Evolutionary conservation across 2,329 filamentous ascomycete species (phyloP).

Genomic region (Davidsoniella australis): DNA sequence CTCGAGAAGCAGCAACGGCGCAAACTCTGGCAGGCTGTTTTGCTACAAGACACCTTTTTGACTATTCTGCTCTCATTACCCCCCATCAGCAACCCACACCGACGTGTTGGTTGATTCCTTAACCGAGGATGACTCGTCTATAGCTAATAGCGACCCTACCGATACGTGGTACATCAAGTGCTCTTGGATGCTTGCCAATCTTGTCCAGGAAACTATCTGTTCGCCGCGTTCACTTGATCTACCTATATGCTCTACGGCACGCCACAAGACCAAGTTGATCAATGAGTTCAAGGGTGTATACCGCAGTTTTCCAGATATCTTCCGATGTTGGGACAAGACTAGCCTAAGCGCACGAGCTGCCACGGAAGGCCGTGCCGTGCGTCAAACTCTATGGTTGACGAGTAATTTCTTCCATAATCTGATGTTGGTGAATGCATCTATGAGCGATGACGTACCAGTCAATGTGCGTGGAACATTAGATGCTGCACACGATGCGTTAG

Average conservation of each 20-base stretch:
- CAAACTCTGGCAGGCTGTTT: constrained; percentile 68
- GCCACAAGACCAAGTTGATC: constrained; percentile 54
- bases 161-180: constrained; percentile 57
- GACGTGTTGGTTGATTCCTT: constrained; percentile 63
- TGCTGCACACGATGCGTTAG: constrained; percentile 58
- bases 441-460: constrained; percentile 43
- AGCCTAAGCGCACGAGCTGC: constrained; percentile 39
- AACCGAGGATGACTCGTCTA: constrained; percentile 40
- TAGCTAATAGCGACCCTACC: constrained; percentile 43
- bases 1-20: constrained; percentile 65
- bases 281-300: constrained; percentile 54
- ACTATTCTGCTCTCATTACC: constrained; percentile 62
- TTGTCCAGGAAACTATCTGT: constrained; percentile 62
- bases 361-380: constrained; percentile 46
- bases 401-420: constrained; percentile 72
- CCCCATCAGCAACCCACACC: constrained; percentile 61
- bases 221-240: constrained; percentile 56
- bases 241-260: constrained; percentile 50
- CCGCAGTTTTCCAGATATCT: constrained; percentile 52
- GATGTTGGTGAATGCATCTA: constrained; percentile 60
- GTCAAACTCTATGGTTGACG: constrained; percentile 63
- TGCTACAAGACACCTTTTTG: constrained; percentile 67
- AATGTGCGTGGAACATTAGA: constrained; percentile 56
- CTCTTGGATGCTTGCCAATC: constrained; percentile 63
- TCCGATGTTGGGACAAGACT: constrained; percentile 49